These are phyloP conservation scores for Ascochyta lentis DNA, from an alignment of 2,329 filamentous ascomycete genomes.

Conservation along the genomic window DNA sequence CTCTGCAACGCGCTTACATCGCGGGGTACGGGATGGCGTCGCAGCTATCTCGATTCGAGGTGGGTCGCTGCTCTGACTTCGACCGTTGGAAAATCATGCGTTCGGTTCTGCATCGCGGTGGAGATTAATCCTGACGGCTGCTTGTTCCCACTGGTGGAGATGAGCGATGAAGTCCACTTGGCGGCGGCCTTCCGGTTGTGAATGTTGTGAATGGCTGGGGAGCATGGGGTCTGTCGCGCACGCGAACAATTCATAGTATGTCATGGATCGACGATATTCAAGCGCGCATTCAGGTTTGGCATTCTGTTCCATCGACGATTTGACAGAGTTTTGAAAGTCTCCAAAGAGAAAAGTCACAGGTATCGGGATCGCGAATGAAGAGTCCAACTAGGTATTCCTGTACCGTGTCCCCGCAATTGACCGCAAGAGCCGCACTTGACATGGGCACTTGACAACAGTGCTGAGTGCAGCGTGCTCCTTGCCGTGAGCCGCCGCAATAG, in stretches of 20 bases:
- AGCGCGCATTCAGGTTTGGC: not conserved
- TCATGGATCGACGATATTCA: constrained; percentile 8
- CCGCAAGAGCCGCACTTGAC: constrained; percentile 7
- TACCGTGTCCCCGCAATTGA: constrained; percentile 2
- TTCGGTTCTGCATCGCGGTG: constrained; percentile 27
- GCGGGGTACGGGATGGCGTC: constrained; percentile 30
- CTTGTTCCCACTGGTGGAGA: constrained; percentile 23
- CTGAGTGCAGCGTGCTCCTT: constrained; percentile 5
- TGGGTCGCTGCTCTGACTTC: constrained; percentile 28
- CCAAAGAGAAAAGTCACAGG: not conserved
- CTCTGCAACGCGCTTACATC: constrained; percentile 22
- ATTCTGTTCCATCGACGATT: constrained; percentile 4
- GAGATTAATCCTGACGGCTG: constrained; percentile 23
- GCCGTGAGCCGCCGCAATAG: constrained; percentile 16
- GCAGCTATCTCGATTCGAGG: constrained; percentile 29
- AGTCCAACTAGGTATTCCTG: not conserved
- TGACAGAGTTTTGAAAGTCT: not conserved
- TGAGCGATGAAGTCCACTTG: constrained; percentile 24
- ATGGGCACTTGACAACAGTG: not conserved
- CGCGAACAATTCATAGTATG: constrained; percentile 12
- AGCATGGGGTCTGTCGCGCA: constrained; percentile 15
- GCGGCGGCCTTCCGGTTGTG: constrained; percentile 17
- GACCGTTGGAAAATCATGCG: constrained; percentile 27
- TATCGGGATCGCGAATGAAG: not conserved
- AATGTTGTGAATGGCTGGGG: constrained; percentile 18